Evolutionary conservation across 306 rosid genomes (phyloP), one percentile per base, ranked within the genome.

Genomic region (Medicago lupulina): DNA sequence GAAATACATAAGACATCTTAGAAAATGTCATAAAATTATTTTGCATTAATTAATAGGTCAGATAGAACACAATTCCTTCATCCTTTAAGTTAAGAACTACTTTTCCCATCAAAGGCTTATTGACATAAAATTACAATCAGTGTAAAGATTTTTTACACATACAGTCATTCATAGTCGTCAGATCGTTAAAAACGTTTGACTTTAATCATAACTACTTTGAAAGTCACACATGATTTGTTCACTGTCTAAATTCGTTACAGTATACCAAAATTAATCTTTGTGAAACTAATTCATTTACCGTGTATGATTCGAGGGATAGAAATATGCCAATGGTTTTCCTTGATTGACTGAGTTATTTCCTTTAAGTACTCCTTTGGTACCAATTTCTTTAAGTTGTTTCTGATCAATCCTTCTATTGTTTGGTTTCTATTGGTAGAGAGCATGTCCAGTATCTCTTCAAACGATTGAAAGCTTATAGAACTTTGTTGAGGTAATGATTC

Each of bases 241-340:
- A 15, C 19, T 13, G 19, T n/a, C 18, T 50, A n/a, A 15, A 14
- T 14, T 14, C 8, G 9, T 49, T 49, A 49, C 17, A 15, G 54
- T 49, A 15, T 6, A 15, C 15, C 54, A 49, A 49, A 15, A 5
- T 49, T 49, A 49, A 49, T 15, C 54, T 6, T 15, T 49, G 54
- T 15, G 59, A 31, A 44, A 44, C 44, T 16, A 60, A 11, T 25
- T 10, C 18, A 69, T 46, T 79, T 72, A 90, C 92, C 92, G 68
- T 80, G 66, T 57, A 88, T 69, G 60, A 75, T 84, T 84, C 81
- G 87, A 78, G 92, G 91, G 67, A 79, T 44, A 65, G 88, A 84
- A 80, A 63, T 73, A 44, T 82, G 69, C 67, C n/a, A 16, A 9
- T 62, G 76, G 25, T 17, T 82, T 64, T 82, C 80, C 25, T 78